A percentile compares a stretch with the other conserved stretches of the same genome.
These are phyloP conservation scores for Phytophthora capsici DNA, from an alignment of 352 stramenopile species.

Conservation along the genomic window DNA sequence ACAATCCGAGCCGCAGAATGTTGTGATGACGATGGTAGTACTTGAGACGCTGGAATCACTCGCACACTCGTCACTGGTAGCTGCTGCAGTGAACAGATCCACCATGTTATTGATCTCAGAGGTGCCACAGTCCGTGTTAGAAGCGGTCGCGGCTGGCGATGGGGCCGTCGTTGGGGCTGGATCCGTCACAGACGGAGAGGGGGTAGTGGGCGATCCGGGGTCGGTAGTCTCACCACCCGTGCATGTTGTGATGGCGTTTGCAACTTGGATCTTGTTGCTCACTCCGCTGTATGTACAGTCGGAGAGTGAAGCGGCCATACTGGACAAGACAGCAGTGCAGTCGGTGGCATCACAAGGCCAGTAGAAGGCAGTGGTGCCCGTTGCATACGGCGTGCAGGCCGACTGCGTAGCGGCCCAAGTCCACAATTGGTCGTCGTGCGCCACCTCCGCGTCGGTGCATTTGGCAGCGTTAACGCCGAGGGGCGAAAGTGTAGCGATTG, in stretches of 20 bases:
- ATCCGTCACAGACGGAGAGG: constrained; percentile 8
- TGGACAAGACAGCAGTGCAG: constrained; percentile 17
- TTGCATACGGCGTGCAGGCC: constrained; percentile 22
- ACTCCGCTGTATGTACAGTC: constrained; percentile 30
- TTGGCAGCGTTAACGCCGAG: constrained; percentile 6
- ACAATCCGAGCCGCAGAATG: constrained; percentile 14
- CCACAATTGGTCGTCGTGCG: constrained; percentile 19
- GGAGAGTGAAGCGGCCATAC: constrained; percentile 15
- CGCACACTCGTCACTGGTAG: constrained; percentile 22
- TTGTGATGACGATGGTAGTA: constrained; percentile 15
- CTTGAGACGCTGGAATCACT: constrained; percentile 20
- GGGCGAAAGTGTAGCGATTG: not conserved
- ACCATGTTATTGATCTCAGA: constrained; percentile 21
- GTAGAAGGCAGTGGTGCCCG: constrained; percentile 9
- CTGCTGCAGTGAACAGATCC: constrained; percentile 21
- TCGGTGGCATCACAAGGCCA: constrained; percentile 17
- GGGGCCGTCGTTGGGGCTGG: constrained; percentile 11
- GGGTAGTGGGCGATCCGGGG: constrained; percentile 5
- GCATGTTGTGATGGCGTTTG: constrained; percentile 24
- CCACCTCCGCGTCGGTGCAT: constrained; percentile 20
- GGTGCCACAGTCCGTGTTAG: constrained; percentile 17
- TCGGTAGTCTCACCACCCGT: constrained; percentile 6
- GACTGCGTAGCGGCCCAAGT: constrained; percentile 11
- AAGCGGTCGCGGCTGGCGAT: constrained; percentile 5
- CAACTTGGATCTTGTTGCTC: constrained; percentile 34